Evolutionary conservation across 2,329 filamentous ascomycete genomes (phyloP).

Genomic region (Sporothrix pseudoabietina): DNA sequence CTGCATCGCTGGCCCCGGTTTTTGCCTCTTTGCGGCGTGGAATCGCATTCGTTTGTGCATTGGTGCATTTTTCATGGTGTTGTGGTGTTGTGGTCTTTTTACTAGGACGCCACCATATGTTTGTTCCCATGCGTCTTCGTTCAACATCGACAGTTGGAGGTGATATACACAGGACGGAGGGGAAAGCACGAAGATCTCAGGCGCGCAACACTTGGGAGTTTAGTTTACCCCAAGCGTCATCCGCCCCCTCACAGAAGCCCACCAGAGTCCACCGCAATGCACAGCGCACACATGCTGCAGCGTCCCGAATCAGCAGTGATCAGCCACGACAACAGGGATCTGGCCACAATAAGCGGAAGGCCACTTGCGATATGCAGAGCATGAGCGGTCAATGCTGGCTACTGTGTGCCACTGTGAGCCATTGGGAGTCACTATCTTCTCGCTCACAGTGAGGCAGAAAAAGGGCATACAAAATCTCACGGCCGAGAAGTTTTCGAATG

Average conservation of each 20-base stretch:
- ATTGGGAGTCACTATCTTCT: neutral
- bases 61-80: neutral
- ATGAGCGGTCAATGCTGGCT: neutral
- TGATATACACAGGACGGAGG: neutral
- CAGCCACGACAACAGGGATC: neutral
- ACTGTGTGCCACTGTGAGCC: neutral
- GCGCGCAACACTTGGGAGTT: neutral
- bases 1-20: neutral
- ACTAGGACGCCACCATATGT: neutral
- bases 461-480: neutral
- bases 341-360: constrained; percentile 17
- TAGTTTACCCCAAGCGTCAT: neutral
- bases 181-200: neutral
- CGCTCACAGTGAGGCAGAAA: neutral
- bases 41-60: constrained; percentile 4
- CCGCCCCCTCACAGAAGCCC: constrained; percentile 1
- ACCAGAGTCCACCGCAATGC: neutral
- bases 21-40: constrained; percentile 3
- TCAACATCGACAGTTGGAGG: neutral
- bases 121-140: neutral
- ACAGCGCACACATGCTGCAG: neutral
- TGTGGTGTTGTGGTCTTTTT: neutral
- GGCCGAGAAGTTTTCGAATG: neutral
- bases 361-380: neutral
- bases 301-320: constrained; percentile 17